Percentiles rank a stretch among this genome's conserved stretches.
Evolutionary conservation across 1,284 basidiomycete species (phyloP).

Genomic region (Vanrija sp.): DNA sequence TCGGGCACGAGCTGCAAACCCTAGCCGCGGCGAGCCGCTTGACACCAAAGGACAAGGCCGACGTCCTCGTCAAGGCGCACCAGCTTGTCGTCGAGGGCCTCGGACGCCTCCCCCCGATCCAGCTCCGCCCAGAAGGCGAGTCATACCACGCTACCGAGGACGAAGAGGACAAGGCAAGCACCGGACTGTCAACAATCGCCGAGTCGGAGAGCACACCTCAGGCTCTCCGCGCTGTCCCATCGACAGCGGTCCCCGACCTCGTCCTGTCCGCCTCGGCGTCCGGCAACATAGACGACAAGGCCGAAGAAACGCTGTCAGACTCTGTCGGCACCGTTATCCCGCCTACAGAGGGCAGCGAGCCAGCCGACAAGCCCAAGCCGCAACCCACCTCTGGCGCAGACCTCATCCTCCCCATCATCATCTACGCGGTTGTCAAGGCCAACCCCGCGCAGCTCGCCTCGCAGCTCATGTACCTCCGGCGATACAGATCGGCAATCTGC

Average conservation of each 20-base stretch:
- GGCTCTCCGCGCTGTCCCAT: not conserved
- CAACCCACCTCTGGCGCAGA: conserved; percentile 45
- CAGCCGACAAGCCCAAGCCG: conserved; percentile 3
- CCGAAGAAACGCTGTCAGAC: conserved; percentile 36
- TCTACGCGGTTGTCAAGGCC: conserved; percentile 82
- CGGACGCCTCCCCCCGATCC: conserved; percentile 37
- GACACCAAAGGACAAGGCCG: conserved; percentile 72
- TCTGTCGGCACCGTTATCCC: conserved; percentile 23
- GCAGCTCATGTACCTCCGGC: conserved; percentile 78
- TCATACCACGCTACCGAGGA: conserved; percentile 18
- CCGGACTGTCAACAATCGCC: conserved; percentile 3
- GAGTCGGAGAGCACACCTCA: not conserved
- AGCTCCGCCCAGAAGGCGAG: conserved; percentile 48
- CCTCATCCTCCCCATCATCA: conserved; percentile 68
- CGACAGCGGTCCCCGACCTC: conserved; percentile 17
- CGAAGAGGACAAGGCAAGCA: not conserved
- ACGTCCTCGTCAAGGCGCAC: conserved; percentile 74
- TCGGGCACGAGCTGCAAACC: conserved; percentile 70
- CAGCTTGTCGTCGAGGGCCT: conserved; percentile 62
- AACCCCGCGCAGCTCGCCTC: conserved; percentile 82
- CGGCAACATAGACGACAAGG: conserved; percentile 10
- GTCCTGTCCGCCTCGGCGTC: conserved; percentile 12
- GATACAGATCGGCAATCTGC: conserved; percentile 68
- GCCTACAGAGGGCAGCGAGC: not conserved
- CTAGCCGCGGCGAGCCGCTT: conserved; percentile 59